Evolutionary conservation across 306 rosid genomes (phyloP).

Genomic region (Rosa lucieae): DNA sequence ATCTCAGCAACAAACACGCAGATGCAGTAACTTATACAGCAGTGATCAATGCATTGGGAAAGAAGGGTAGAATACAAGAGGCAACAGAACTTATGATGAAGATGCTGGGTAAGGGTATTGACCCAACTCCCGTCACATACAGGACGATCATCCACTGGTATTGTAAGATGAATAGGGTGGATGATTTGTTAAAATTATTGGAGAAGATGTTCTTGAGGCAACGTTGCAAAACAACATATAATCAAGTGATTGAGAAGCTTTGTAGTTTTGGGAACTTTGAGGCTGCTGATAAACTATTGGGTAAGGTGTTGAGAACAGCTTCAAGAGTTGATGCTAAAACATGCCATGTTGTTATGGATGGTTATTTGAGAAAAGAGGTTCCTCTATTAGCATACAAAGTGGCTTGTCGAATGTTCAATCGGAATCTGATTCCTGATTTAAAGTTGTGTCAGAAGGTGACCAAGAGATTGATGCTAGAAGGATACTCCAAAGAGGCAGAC

Average conservation of each 20-base stretch:
- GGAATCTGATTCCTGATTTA: slow-evolving; percentile 78
- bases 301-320: slow-evolving; percentile 85
- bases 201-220: slow-evolving; percentile 67
- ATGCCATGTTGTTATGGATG: slow-evolving; percentile 74
- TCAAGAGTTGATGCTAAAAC: slow-evolving; percentile 74
- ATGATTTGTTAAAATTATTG: slow-evolving; percentile 61
- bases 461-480: slow-evolving; percentile 54
- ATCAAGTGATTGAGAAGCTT: slow-evolving; percentile 82
- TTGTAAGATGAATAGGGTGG: slow-evolving; percentile 62
- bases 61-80: slow-evolving; percentile 70
- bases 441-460: slow-evolving; percentile 76
- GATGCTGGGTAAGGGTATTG: slow-evolving; percentile 72
- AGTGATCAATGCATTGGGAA: slow-evolving; percentile 71
- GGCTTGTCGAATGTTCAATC: slow-evolving; percentile 77
- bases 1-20: slow-evolving; percentile 82
- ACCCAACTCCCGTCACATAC: slow-evolving; percentile 86
- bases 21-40: slow-evolving; percentile 75
- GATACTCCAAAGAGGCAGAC: slow-evolving; percentile 74
- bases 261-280: slow-evolving; percentile 68
- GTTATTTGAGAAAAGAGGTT: slow-evolving; percentile 57
- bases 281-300: slow-evolving; percentile 71
- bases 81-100: slow-evolving; percentile 55
- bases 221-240: slow-evolving; percentile 55
- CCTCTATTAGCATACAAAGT: slow-evolving; percentile 76
- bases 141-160: slow-evolving; percentile 72